phyloP scores from a whole-genome alignment of 1,139 yeast species.

The Lodderomyces parapsilosis region DNA sequence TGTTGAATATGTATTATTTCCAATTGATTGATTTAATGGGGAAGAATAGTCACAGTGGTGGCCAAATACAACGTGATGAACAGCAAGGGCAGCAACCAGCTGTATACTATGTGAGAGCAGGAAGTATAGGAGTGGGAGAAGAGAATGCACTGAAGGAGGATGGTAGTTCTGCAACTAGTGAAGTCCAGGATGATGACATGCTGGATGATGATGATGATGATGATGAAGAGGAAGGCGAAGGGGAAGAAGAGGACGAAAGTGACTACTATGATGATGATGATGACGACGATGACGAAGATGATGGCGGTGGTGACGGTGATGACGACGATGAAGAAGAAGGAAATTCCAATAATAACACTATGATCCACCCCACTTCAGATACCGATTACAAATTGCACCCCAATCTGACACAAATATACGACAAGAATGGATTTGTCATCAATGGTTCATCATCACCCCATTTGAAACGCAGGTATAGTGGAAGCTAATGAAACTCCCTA shows the following conservation, averaged over 20 bases:
- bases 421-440: conserved; percentile 26
- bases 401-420: conserved; percentile 16
- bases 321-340: background rate
- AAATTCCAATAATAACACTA: too few relatives aligned
- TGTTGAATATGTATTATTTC: conserved; percentile 57
- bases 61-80: conserved; percentile 9
- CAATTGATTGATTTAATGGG: conserved; percentile 68
- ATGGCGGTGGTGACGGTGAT: background rate
- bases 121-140: conserved; percentile 11
- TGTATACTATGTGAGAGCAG: background rate
- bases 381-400: background rate
- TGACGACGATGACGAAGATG: conserved; percentile 2
- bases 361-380: too few relatives aligned
- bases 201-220: conserved; percentile 11
- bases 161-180: conserved; percentile 8
- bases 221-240: conserved; percentile 7
- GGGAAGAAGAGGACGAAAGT: conserved; percentile 5
- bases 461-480: conserved; percentile 28
- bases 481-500: background rate
- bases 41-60: conserved; percentile 18
- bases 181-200: conserved; percentile 15
- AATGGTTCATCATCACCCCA: conserved; percentile 39
- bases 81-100: background rate
- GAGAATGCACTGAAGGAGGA: conserved; percentile 5
- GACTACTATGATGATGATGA: conserved; percentile 2